phyloP scores from a whole-genome alignment of 306 rosid genomes.

The Neltuma alba region DNA sequence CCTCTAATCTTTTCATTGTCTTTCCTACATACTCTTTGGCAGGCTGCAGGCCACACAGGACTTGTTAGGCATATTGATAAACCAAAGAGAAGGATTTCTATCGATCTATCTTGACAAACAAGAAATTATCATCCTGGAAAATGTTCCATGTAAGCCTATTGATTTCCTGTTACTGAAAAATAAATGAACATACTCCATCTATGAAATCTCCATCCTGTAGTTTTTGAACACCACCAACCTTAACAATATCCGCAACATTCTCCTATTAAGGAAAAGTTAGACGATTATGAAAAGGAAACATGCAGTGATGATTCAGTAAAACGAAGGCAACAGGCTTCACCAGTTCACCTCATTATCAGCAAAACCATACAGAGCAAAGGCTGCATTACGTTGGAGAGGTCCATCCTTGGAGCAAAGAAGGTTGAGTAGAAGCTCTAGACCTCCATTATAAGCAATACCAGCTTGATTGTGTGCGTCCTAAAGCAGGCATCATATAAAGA shows the following conservation, averaged over 20 bases:
- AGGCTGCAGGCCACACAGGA: conserved; percentile 56
- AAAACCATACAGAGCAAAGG: too few relatives aligned
- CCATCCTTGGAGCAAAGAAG: too few relatives aligned
- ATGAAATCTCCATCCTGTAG: conserved; percentile 71
- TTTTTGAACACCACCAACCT: conserved; percentile 80
- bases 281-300: too few relatives aligned
- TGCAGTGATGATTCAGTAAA: too few relatives aligned
- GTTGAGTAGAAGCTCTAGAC: too few relatives aligned
- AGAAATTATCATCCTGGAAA: conserved; percentile 20
- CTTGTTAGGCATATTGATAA: conserved; percentile 18
- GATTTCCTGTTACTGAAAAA: background rate
- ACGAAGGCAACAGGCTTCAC: too few relatives aligned
- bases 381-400: too few relatives aligned
- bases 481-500: too few relatives aligned
- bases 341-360: too few relatives aligned
- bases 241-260: conserved; percentile 72
- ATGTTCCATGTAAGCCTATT: background rate
- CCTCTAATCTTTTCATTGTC: conserved; percentile 80
- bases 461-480: too few relatives aligned
- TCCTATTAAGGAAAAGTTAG: conserved; percentile 54
- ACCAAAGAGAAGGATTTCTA: background rate
- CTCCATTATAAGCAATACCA: too few relatives aligned
- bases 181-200: conserved; percentile 59
- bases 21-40: conserved; percentile 79
- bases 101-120: background rate